Evolutionary conservation across 2,329 filamentous ascomycete species (phyloP), one percentile per base, ranked within the genome.

Genomic region (Magnaporthiopsis rhizophila): DNA sequence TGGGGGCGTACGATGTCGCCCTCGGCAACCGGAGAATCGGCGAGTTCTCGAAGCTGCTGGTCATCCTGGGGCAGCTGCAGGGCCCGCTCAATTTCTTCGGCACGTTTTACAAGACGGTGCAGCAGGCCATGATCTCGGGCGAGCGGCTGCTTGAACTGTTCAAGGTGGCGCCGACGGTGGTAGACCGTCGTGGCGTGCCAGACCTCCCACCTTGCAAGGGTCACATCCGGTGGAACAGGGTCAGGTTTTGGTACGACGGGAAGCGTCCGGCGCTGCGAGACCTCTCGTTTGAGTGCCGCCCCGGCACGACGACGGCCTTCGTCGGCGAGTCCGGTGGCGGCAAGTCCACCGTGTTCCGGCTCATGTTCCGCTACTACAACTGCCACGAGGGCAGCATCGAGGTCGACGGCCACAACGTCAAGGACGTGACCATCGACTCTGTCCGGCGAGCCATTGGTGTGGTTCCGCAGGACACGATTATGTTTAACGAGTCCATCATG

Each of bases 301-400:
- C 95, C 2, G 95, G 95, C 63, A 97, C 92, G 0, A 98, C 93
- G 0, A 99, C 94, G 7, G 95, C 95, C 0, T 88, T 99, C 68
- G 95, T 99, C 24, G 95, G 95, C 68, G 94, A 98, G 75, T 98
- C 94, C 38, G 95, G 95, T 59, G 95, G 95, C 65, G 95, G 95
- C 69, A 99, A 99, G 76, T 98, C 94, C 2, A 99, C 95, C 0
- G 85, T 99, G 32, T 97, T 99, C 80, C 89, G 95, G 62, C 84
- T 98, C 61, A 87, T 99, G 74, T 98, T 97, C 81, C 90, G 95
- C 24, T 99, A 97, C 77, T 99, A 98, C 80, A 96, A 97, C 73
- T 86, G 89, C 64, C 82, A 88, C 63, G 84, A 86, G 62, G 95
- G 95, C 50, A 86, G 82, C 71, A 96, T 98, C 65, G 85, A 89